phyloP scores from a whole-genome alignment of 768 basidiomycete genomes.

The Tephrocybe sp. region DNA sequence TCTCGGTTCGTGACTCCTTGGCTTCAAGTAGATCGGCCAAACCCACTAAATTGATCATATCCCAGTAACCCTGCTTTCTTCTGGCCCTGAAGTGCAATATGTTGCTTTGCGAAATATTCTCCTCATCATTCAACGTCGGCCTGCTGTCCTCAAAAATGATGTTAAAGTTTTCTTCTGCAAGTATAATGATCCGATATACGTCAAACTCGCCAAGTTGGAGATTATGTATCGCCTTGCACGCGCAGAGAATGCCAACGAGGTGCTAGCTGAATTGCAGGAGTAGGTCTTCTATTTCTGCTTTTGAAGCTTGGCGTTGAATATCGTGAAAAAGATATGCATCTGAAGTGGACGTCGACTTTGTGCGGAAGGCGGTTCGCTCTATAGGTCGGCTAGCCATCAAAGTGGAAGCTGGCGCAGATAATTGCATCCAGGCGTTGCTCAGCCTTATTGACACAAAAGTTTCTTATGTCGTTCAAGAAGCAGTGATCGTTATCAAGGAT shows the following conservation, averaged over 20 bases:
- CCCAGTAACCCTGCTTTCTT: conserved; percentile 89
- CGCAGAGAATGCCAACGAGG: conserved; percentile 91
- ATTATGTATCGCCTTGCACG: conserved; percentile 98
- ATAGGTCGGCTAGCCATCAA: conserved; percentile 99
- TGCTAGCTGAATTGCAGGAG: conserved; percentile 95
- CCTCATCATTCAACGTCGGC: conserved; percentile 94
- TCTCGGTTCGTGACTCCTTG: conserved; percentile 57
- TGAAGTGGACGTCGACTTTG: conserved; percentile 97
- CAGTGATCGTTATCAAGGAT: conserved; percentile 96
- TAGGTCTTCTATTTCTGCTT: conserved; percentile 34
- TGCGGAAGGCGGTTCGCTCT: conserved; percentile 95
- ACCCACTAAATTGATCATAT: conserved; percentile 6
- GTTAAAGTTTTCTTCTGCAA: conserved; percentile 99
- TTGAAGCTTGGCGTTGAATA: neutral
- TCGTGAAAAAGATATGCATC: conserved; percentile 77
- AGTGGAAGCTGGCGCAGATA: conserved; percentile 85
- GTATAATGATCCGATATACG: conserved; percentile 99
- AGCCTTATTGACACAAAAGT: conserved; percentile 91
- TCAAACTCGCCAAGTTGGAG: conserved; percentile 96
- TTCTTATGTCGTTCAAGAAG: conserved; percentile 95
- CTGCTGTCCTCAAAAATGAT: conserved; percentile 90
- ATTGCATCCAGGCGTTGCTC: conserved; percentile 85
- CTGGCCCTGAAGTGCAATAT: conserved; percentile 98
- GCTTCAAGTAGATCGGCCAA: conserved; percentile 3
- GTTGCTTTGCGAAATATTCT: conserved; percentile 96